Evolutionary conservation across 176 grass and related monocot genomes (phyloP), one percentile per base, ranked within the genome.

Genomic region (Avena sativa): DNA sequence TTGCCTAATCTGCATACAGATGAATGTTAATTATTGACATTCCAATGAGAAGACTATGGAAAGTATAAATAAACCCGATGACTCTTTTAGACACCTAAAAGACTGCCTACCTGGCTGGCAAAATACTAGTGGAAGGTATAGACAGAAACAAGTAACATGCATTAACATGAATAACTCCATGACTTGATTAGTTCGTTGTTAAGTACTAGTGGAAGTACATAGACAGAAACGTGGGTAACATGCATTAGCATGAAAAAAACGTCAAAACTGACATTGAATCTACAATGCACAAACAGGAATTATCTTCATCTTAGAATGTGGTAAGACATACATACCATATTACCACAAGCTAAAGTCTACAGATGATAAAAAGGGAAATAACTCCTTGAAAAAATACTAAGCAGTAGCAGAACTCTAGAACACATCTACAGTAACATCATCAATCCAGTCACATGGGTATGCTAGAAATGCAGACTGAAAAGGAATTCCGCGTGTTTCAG

Each of bases 1-100:
- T 78, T 98, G 95, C 84, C 90, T 92, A 25, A 88, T 91, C 95
- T 98, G 86, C 60, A 90, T 23, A 92, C 9, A 84, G 23, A 71
- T 72, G 7, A 17, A 28, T 12, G 12, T 44, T 69, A 56, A 1
- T 34, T 82, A 44, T 12, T 44, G 67, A 2, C 17, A 59, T 46
- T 66, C 16, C 19, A 65, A 32, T 32, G 12, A 25, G 56, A 11
- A 4, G 40, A 4, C 10, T 12, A 49, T 23, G 70, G 12, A 1
- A 46, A 32, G 68, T 57, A 8, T 68, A 38, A 55, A 55, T 25
- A 9, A 80, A 28, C 20, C 36, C 12, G 25, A 7, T 68, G 46
- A 28, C 15, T 43, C 17, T 14, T 6, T 6, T 17, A 63, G 16
- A 49, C 9, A 4, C 25, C 6, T 63, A 48, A 80, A 6, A 30